These are phyloP conservation scores for Domatiomyces globalis DNA, from an alignment of 2,329 filamentous ascomycete species.

Conservation along the genomic window DNA sequence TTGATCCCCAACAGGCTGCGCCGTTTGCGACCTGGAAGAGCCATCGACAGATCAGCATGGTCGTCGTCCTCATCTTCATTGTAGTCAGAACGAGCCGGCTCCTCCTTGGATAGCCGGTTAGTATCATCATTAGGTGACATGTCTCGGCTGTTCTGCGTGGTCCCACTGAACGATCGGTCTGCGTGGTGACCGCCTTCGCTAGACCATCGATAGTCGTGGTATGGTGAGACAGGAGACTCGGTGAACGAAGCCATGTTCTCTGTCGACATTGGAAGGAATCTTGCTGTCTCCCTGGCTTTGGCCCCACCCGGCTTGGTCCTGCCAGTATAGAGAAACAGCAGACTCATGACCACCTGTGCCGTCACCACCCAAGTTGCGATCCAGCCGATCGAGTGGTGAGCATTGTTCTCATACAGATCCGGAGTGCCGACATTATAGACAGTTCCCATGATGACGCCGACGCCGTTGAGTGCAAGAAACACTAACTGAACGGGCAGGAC, in stretches of 20 bases:
- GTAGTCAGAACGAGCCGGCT: slow-evolving; percentile 23
- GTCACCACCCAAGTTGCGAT: slow-evolving; percentile 57
- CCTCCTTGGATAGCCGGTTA: slow-evolving; percentile 31
- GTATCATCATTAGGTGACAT: slow-evolving; percentile 44
- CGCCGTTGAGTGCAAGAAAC: slow-evolving; percentile 49
- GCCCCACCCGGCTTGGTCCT: slow-evolving; percentile 26
- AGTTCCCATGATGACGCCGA: slow-evolving; percentile 50
- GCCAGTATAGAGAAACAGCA: slow-evolving; percentile 48
- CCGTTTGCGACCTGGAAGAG: background rate
- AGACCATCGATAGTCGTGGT: slow-evolving; percentile 43
- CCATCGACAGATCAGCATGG: slow-evolving; percentile 26
- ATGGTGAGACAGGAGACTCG: slow-evolving; percentile 24
- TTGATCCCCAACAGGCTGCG: slow-evolving; percentile 2
- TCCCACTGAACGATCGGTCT: slow-evolving; percentile 44
- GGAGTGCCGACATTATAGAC: slow-evolving; percentile 71
- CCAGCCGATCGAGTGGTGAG: slow-evolving; percentile 85
- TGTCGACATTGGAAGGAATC: slow-evolving; percentile 50
- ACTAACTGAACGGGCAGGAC: slow-evolving; percentile 54
- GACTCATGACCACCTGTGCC: slow-evolving; percentile 54
- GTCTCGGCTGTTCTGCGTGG: slow-evolving; percentile 52
- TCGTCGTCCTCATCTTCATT: slow-evolving; percentile 34
- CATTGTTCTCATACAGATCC: slow-evolving; percentile 72
- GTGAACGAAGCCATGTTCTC: slow-evolving; percentile 39
- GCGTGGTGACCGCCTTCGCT: slow-evolving; percentile 63
- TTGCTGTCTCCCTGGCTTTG: slow-evolving; percentile 36